Base-by-base conservation (phyloP, 2,329 filamentous ascomycete species). In the Ceratocystis harringtonii region DNA sequence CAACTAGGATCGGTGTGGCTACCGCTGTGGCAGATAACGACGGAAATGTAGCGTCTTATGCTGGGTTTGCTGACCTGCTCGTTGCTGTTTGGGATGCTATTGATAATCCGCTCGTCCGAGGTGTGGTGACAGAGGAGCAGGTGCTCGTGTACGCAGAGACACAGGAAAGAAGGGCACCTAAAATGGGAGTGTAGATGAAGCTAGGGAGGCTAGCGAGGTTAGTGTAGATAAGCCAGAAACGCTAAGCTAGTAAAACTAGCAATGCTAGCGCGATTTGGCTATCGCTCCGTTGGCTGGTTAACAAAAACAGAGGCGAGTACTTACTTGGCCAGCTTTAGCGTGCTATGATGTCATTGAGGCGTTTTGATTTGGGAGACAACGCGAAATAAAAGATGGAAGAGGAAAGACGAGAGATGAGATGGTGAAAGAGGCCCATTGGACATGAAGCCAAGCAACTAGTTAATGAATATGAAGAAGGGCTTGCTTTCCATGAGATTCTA, bases 81-180 rank as follows among this genome's bases (percentile, higher is more conserved):
- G 60, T 66, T 25, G 61, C 48, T 2, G 50, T 66, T 36, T 66
- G 60, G 60, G 61, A 58, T 8, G 65, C 61, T n/a, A 63, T 66
- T 22, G 65, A 66, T n/a, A 62, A 66, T 28, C 65, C 65, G 8
- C 43, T 66, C 19, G 65, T 66, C 1, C n/a, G 65, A 12, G 60
- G 65, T 12, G 65, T 66, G 4, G 60, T 66, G 5, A 66, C 65
- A 5, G 65, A 66, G 36, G 65, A 66, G n/a, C 48, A 66, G 60
- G 57, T 48, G 22, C 30, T 48, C 25, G 61, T 62, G 22, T 62
- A 62, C 30, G 25, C 43, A 7, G 61, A 62, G n/a, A 48, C 25
- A 8, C 43, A 62, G n/a, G 45, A 62, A 44, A 45, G 61, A n/a
- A 44, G 22, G 28, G 43, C 61, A 25, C 43, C 45, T 43, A 45